These are phyloP conservation scores for Linnemannia exigua DNA, from an alignment of 192 early-diverging fungal genomes.

Conservation along the genomic window DNA sequence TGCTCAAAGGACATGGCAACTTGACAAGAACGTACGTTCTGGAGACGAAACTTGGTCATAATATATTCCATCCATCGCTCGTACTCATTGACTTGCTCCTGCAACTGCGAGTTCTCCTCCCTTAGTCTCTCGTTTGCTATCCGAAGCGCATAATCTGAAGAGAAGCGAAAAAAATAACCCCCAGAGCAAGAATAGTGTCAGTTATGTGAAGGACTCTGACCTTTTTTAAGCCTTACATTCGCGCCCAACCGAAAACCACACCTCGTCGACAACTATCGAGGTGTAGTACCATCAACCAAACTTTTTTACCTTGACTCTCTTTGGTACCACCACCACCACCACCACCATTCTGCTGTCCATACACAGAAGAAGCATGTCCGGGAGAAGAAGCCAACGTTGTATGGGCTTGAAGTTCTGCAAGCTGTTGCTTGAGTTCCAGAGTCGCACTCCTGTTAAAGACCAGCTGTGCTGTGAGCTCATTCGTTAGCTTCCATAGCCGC, in stretches of 20 bases:
- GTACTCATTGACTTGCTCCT: slow-evolving; percentile 46
- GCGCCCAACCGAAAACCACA: too few relatives aligned
- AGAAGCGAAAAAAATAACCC: too few relatives aligned
- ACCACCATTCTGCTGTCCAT: not conserved
- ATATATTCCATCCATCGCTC: slow-evolving; percentile 52
- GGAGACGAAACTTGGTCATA: slow-evolving; percentile 54
- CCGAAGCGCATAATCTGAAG: slow-evolving; percentile 31
- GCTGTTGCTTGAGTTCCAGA: slow-evolving; percentile 45
- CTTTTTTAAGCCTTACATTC: too few relatives aligned
- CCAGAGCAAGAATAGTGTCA: too few relatives aligned
- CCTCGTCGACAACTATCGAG: too few relatives aligned
- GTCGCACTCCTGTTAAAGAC: slow-evolving; percentile 57
- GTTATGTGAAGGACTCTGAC: too few relatives aligned
- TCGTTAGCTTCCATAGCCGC: slow-evolving; percentile 61
- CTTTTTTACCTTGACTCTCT: not conserved
- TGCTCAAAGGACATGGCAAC: slow-evolving; percentile 1
- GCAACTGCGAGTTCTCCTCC: slow-evolving; percentile 43
- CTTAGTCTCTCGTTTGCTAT: slow-evolving; percentile 43
- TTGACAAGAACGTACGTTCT: slow-evolving; percentile 29
- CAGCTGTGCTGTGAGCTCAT: slow-evolving; percentile 59
- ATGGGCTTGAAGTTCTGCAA: slow-evolving; percentile 53
- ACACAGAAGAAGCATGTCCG: not conserved
- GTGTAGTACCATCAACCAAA: not conserved
- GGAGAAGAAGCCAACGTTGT: not conserved
- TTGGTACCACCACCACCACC: too few relatives aligned